Percentiles rank a stretch among this genome's conserved stretches.
Conservation (phyloP, 1,139 yeast genomes). For the Spencermartinsiella ligniputridi region DNA sequence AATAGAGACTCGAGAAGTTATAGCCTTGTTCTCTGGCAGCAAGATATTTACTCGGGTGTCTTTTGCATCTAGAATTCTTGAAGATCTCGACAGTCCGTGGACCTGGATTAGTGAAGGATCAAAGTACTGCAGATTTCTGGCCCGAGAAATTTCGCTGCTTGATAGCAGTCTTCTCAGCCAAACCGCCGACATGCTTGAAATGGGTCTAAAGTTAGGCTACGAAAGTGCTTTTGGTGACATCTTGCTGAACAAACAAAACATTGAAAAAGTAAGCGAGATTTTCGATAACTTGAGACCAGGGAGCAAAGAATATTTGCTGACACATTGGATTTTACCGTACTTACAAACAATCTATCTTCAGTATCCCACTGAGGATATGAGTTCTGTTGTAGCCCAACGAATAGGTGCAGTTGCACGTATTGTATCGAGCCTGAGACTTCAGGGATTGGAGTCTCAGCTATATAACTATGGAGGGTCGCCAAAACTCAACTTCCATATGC, state of each 20-base stretch:
- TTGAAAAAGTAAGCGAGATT: constrained; percentile 5
- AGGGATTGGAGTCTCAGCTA: constrained; percentile 4
- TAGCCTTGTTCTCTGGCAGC: constrained; percentile 18
- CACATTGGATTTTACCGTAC: constrained; percentile 11
- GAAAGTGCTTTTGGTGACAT: constrained; percentile 10
- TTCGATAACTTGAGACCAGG: constrained; percentile 9
- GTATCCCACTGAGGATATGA: not conserved
- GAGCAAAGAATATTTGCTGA: constrained; percentile 12
- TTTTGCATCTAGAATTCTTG: constrained; percentile 12
- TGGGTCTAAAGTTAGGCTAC: constrained; percentile 15
- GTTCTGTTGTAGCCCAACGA: not conserved
- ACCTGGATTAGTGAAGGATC: constrained; percentile 13
- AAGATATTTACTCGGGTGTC: constrained; percentile 15
- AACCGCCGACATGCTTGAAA: constrained; percentile 10
- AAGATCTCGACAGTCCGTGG: constrained; percentile 13
- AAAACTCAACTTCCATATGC: constrained; percentile 9
- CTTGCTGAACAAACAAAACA: constrained; percentile 3
- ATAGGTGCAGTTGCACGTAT: constrained; percentile 11
- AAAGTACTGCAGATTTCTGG: constrained; percentile 11
- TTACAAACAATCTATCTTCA: constrained; percentile 6
- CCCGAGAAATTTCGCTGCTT: constrained; percentile 12
- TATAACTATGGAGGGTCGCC: constrained; percentile 12
- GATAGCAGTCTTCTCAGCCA: not conserved
- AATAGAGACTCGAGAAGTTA: constrained; percentile 9
- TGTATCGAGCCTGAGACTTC: constrained; percentile 4